Evolutionary conservation across 2,329 filamentous ascomycete genomes (phyloP).

Genomic region (Fusarium sp.): DNA sequence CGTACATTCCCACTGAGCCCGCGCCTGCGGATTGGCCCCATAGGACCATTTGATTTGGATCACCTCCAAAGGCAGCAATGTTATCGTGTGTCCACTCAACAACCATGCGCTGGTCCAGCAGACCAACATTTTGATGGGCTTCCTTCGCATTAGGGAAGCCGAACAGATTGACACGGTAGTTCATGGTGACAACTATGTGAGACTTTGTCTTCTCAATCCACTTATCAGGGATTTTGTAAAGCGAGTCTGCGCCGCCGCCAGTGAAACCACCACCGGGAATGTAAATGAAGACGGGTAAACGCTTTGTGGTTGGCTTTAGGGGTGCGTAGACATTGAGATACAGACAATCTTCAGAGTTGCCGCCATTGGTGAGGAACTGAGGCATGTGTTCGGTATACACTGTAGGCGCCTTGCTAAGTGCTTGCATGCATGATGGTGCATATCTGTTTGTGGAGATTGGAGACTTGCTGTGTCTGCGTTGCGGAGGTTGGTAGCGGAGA

Average conservation of each 20-base stretch:
- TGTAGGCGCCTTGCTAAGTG: slow-evolving; percentile 7
- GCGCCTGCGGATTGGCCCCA: slow-evolving; percentile 25
- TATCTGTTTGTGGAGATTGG: slow-evolving; percentile 3
- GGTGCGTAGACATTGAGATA: slow-evolving; percentile 23
- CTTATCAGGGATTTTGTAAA: slow-evolving; percentile 18
- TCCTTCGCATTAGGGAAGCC: slow-evolving; percentile 16
- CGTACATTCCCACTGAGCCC: slow-evolving; percentile 25
- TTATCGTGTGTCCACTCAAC: slow-evolving; percentile 23
- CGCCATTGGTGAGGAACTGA: slow-evolving; percentile 16
- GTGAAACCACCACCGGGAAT: slow-evolving; percentile 20
- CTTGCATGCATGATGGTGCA: slow-evolving; percentile 22
- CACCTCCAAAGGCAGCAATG: background rate
- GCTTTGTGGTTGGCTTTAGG: background rate
- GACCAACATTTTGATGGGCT: slow-evolving; percentile 12
- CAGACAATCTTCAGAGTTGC: slow-evolving; percentile 17
- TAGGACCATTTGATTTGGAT: background rate
- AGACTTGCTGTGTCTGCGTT: background rate
- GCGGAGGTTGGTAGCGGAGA: slow-evolving; percentile 19
- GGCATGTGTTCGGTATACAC: slow-evolving; percentile 19
- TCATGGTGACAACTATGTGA: slow-evolving; percentile 20
- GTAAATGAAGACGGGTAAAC: slow-evolving; percentile 16
- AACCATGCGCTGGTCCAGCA: slow-evolving; percentile 24
- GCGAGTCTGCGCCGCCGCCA: slow-evolving; percentile 8
- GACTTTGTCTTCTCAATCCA: slow-evolving; percentile 23
- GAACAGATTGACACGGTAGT: slow-evolving; percentile 22